These are phyloP conservation scores for Boechera divaricarpa DNA, from an alignment of 345 rosid species.

Conservation along the genomic window DNA sequence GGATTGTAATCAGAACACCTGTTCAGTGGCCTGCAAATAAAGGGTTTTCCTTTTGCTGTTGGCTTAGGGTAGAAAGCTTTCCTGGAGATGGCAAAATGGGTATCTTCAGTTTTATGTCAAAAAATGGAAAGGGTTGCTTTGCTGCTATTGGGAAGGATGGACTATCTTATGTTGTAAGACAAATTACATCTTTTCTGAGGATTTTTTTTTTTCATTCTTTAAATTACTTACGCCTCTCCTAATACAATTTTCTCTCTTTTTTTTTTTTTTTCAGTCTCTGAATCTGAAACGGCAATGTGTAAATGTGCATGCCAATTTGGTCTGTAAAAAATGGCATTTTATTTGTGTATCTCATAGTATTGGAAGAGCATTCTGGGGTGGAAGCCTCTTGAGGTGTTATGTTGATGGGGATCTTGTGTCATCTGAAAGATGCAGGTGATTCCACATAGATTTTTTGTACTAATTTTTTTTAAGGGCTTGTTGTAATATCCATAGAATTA, in stretches of 20 bases:
- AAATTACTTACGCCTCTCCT: conserved; percentile 18
- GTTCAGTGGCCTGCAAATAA: conserved; percentile 89
- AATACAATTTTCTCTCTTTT: conserved; percentile 40
- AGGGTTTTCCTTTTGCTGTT: conserved; percentile 95
- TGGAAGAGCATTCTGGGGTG: conserved; percentile 97
- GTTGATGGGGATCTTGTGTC: conserved; percentile 83
- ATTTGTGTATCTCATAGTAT: conserved; percentile 87
- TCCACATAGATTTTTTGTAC: conserved; percentile 8
- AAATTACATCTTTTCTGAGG: conserved; percentile 20
- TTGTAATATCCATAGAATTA: conserved; percentile 37
- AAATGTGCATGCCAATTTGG: conserved; percentile 62
- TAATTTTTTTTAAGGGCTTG: conserved; percentile 2
- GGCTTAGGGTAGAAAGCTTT: conserved; percentile 94
- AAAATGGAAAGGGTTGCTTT: conserved; percentile 88
- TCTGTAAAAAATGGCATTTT: conserved; percentile 86
- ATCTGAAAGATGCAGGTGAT: conserved; percentile 97
- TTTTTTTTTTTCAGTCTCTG: conserved; percentile 65
- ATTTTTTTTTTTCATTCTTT: not conserved
- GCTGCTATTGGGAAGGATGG: conserved; percentile 73
- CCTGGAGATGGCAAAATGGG: conserved; percentile 76
- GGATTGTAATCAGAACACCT: conserved; percentile 80
- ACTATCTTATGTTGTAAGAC: conserved; percentile 74
- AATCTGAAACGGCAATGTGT: conserved; percentile 75
- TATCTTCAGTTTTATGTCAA: conserved; percentile 86
- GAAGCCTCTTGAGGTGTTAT: conserved; percentile 85